Evolutionary conservation across 2,329 filamentous ascomycete genomes (phyloP).

Genomic region (Aspergillus terreus): DNA sequence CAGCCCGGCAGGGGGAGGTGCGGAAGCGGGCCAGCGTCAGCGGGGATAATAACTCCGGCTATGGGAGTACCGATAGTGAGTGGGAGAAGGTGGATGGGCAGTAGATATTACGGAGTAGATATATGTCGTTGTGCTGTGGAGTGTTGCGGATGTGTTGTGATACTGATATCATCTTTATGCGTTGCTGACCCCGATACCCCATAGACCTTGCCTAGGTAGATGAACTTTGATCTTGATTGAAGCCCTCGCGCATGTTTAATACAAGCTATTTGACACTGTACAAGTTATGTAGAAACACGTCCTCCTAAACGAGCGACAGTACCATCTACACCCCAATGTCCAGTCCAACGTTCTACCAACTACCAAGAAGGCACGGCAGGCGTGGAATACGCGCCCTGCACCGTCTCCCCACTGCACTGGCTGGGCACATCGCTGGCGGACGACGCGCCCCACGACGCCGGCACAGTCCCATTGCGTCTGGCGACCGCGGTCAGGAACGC

Average conservation of each 20-base stretch:
- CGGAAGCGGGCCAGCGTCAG: slow-evolving; percentile 45
- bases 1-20: slow-evolving; percentile 41
- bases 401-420: slow-evolving; percentile 8
- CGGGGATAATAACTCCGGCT: slow-evolving; percentile 48
- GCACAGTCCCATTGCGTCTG: slow-evolving; percentile 14
- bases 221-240: too few species aligned
- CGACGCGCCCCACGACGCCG: slow-evolving; percentile 19
- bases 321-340: neutral
- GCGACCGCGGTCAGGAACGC: slow-evolving; percentile 16
- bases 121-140: neutral
- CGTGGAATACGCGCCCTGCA: slow-evolving; percentile 8
- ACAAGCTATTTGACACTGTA: too few species aligned
- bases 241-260: too few species aligned
- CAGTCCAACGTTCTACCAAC: neutral
- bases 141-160: too few species aligned
- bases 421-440: slow-evolving; percentile 2
- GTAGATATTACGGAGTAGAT: neutral
- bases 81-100: slow-evolving; percentile 82
- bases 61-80: slow-evolving; percentile 83
- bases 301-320: too few species aligned
- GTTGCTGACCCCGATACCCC: too few species aligned
- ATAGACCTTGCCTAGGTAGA: too few species aligned
- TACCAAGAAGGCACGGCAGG: neutral
- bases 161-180: too few species aligned
- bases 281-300: too few species aligned